Conservation (phyloP, 2,329 filamentous ascomycete genomes). For the Annulohypoxylon truncatum region DNA sequence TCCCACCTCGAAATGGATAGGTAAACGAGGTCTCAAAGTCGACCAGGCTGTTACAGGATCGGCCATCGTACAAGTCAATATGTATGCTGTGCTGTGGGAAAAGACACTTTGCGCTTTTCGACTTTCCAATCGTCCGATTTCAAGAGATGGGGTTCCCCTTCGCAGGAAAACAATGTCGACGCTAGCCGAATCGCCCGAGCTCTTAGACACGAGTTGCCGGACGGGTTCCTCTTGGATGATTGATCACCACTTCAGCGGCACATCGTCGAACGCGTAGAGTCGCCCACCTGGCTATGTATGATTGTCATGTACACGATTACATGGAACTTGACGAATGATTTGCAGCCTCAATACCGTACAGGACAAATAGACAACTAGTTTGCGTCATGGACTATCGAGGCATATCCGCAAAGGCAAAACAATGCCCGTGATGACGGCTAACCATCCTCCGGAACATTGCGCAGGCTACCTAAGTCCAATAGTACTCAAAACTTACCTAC, state of each 20-base stretch:
- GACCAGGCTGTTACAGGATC: slow-evolving; percentile 29
- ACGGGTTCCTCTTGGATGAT: slow-evolving; percentile 18
- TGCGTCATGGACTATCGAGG: slow-evolving; percentile 46
- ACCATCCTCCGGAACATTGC: slow-evolving; percentile 40
- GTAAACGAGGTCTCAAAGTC: slow-evolving; percentile 24
- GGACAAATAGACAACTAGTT: slow-evolving; percentile 30
- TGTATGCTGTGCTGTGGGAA: slow-evolving; percentile 8
- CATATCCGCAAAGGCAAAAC: slow-evolving; percentile 25
- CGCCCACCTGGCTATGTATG: slow-evolving; percentile 1
- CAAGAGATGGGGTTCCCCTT: slow-evolving; percentile 1
- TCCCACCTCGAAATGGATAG: slow-evolving; percentile 26
- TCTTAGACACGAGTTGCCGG: slow-evolving; percentile 24
- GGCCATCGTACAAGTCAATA: slow-evolving; percentile 16
- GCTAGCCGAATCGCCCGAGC: slow-evolving; percentile 33
- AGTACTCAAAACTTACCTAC: slow-evolving; percentile 15
- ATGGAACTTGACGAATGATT: slow-evolving; percentile 19
- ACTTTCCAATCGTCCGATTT: slow-evolving; percentile 20
- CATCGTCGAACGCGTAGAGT: slow-evolving; percentile 24
- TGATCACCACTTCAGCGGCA: slow-evolving; percentile 26
- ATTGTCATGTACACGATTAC: slow-evolving; percentile 28
- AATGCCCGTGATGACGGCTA: slow-evolving; percentile 36
- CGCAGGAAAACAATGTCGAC: slow-evolving; percentile 25
- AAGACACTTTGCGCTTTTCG: slow-evolving; percentile 10
- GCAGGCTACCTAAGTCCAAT: slow-evolving; percentile 19
- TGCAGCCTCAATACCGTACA: slow-evolving; percentile 14